Evolutionary conservation across 345 rosid species (phyloP).

Genomic region (Boechera stricta): DNA sequence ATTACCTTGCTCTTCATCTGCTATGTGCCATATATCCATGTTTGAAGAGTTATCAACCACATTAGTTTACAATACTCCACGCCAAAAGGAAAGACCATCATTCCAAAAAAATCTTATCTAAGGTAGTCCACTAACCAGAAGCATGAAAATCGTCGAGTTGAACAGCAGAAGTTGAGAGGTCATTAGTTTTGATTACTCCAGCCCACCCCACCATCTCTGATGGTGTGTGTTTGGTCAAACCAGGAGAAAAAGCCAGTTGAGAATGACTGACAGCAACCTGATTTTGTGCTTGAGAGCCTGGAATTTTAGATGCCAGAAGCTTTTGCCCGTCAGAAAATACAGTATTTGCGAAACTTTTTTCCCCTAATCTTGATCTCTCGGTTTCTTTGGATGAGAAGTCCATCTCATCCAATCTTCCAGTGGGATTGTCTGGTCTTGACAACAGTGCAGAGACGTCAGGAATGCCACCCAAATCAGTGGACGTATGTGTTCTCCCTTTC

Average conservation of each 20-base stretch:
- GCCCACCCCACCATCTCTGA: constrained; percentile 55
- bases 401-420: constrained; percentile 58
- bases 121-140: constrained; percentile 21
- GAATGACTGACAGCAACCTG: constrained; percentile 21
- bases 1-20: constrained; percentile 63
- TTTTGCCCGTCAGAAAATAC: constrained; percentile 59
- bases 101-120: constrained; percentile 21
- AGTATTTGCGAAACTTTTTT: constrained; percentile 43
- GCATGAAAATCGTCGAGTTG: constrained; percentile 44
- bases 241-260: constrained; percentile 13
- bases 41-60: constrained; percentile 37
- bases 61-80: constrained; percentile 23
- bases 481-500: constrained; percentile 55
- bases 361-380: constrained; percentile 56
- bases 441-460: constrained; percentile 54
- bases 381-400: constrained; percentile 54
- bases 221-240: constrained; percentile 44
- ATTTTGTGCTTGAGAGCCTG: constrained; percentile 23
- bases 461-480: constrained; percentile 50
- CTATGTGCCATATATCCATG: constrained; percentile 37
- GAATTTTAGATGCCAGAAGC: constrained; percentile 42
- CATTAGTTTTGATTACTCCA: constrained; percentile 53
- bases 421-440: constrained; percentile 56
- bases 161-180: constrained; percentile 45
- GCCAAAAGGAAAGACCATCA: constrained; percentile 24